Percentiles rank a stretch among this genome's conserved stretches.
Evolutionary conservation across 495 filamentous ascomycete genomes (phyloP).

Genomic region (Daldinia childiae): DNA sequence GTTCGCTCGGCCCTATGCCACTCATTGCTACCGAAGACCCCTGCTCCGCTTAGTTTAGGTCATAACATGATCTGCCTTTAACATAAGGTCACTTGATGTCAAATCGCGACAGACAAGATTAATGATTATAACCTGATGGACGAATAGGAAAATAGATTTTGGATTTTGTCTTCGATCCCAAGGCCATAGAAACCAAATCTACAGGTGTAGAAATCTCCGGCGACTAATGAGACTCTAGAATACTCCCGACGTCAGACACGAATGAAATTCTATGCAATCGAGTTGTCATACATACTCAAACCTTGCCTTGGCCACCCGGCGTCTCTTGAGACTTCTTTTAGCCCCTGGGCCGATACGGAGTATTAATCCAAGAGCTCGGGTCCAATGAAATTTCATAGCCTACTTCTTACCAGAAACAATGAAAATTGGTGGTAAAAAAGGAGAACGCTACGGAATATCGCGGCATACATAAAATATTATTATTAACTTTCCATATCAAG

Average conservation of each 20-base stretch:
- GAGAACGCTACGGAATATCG: conserved; percentile 2
- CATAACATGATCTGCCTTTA: conserved; percentile 24
- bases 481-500: background rate
- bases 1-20: conserved; percentile 33
- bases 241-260: conserved; percentile 24
- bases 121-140: conserved; percentile 2
- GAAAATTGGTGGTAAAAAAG: background rate
- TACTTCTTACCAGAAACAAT: conserved; percentile 5
- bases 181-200: conserved; percentile 6
- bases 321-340: conserved; percentile 23
- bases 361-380: conserved; percentile 17
- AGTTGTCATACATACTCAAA: conserved; percentile 9
- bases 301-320: conserved; percentile 7
- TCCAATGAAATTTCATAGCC: conserved; percentile 18
- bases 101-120: conserved; percentile 15
- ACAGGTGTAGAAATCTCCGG: conserved; percentile 25
- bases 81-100: conserved; percentile 30
- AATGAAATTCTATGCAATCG: conserved; percentile 15
- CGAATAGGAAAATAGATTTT: conserved; percentile 36
- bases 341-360: conserved; percentile 28
- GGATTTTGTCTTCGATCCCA: conserved; percentile 18
- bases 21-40: conserved; percentile 33
- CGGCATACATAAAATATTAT: conserved; percentile 14
- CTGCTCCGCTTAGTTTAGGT: conserved; percentile 8
- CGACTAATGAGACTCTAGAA: conserved; percentile 35